Evolutionary conservation across 441 rosid genomes (phyloP).

Genomic region (Gossypium schwendimanii): DNA sequence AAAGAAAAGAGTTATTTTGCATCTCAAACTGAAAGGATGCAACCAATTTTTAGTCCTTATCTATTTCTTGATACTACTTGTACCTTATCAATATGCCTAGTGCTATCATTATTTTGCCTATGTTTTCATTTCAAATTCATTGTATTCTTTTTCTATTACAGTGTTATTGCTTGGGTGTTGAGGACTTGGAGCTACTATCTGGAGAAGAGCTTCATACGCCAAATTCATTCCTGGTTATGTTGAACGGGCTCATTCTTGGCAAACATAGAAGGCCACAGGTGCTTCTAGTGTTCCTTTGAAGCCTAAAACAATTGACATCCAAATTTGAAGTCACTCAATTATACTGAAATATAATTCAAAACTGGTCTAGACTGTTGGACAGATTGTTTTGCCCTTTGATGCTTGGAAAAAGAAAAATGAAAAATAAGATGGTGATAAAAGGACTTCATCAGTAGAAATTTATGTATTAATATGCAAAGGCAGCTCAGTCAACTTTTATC

Average conservation of each 20-base stretch:
- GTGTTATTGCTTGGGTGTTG: conserved; percentile 87
- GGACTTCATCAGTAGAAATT: background rate
- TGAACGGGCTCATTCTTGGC: conserved; percentile 91
- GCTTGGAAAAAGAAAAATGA: background rate
- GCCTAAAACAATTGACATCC: background rate
- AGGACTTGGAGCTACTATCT: conserved; percentile 71
- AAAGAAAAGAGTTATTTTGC: background rate
- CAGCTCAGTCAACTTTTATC: conserved; percentile 4
- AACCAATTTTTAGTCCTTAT: background rate
- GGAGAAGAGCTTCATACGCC: conserved; percentile 89
- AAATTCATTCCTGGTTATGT: conserved; percentile 69
- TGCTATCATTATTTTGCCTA: background rate
- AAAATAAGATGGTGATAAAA: background rate
- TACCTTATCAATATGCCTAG: background rate
- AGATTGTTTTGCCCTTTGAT: background rate
- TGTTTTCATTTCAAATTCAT: conserved; percentile 3
- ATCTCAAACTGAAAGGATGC: background rate
- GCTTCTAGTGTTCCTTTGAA: conserved; percentile 11
- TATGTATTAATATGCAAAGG: background rate
- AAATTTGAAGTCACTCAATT: background rate
- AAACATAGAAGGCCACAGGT: conserved; percentile 95
- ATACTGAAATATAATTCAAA: background rate
- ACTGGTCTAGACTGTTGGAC: background rate
- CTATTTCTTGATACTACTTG: background rate
- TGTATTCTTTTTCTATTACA: conserved; percentile 25